These are phyloP conservation scores for Leishmania lainsoni DNA, from an alignment of 208 protist species.

Conservation along the genomic window DNA sequence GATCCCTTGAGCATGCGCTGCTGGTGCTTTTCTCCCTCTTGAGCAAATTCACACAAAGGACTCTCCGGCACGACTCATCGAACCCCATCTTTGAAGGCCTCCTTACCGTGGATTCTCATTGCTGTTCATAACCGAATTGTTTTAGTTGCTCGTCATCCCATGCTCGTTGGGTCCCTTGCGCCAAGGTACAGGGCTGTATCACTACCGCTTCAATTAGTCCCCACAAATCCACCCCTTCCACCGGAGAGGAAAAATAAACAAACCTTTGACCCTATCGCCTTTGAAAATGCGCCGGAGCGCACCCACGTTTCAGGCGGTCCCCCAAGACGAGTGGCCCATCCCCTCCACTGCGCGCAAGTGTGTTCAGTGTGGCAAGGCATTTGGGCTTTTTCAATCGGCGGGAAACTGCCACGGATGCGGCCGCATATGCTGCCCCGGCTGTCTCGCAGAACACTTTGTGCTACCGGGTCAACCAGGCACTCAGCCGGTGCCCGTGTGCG, in stretches of 20 bases:
- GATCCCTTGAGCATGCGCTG: neutral
- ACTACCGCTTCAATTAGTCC: neutral
- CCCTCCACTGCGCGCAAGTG: constrained; percentile 34
- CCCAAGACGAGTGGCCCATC: constrained; percentile 43
- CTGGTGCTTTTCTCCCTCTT: neutral
- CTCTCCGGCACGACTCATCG: neutral
- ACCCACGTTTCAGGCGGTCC: constrained; percentile 35
- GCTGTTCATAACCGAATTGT: neutral
- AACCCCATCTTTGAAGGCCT: neutral
- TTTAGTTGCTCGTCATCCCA: neutral
- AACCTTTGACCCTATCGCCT: too few species aligned
- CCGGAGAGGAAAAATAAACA: neutral
- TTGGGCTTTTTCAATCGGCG: constrained; percentile 38
- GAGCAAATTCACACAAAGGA: neutral
- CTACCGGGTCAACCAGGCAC: constrained; percentile 41
- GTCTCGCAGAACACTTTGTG: constrained; percentile 45
- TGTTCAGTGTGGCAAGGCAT: constrained; percentile 49
- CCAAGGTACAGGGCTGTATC: neutral
- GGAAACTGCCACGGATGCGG: constrained; percentile 67
- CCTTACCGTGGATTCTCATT: neutral
- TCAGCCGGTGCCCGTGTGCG: constrained; percentile 52
- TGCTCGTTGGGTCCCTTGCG: neutral
- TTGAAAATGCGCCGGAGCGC: neutral
- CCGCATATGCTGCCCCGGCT: constrained; percentile 55
- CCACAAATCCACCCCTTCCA: neutral